Evolutionary conservation across 768 basidiomycete genomes (phyloP).

Genomic region (Ramaria rubella): DNA sequence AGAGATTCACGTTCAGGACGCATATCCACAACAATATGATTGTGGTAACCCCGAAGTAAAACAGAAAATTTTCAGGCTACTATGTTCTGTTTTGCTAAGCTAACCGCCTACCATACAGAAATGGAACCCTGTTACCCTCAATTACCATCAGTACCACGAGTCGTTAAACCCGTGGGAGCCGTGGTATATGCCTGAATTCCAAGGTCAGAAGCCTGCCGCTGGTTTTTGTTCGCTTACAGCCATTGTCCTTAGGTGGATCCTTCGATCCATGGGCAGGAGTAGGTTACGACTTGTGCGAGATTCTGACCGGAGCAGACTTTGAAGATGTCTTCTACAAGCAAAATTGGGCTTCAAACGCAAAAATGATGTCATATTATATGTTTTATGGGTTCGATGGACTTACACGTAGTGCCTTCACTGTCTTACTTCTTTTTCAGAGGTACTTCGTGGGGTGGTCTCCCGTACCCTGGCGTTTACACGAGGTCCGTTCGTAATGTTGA

Average conservation of each 20-base stretch:
- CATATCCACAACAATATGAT: slow-evolving; percentile 75
- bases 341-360: slow-evolving; percentile 76
- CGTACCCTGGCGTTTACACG: slow-evolving; percentile 70
- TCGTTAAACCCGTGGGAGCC: slow-evolving; percentile 44
- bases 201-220: slow-evolving; percentile 7
- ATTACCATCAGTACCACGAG: slow-evolving; percentile 60
- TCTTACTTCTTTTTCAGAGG: slow-evolving; percentile 1
- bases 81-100: background rate
- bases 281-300: slow-evolving; percentile 51
- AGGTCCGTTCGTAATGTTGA: slow-evolving; percentile 19
- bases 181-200: slow-evolving; percentile 59
- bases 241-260: slow-evolving; percentile 69
- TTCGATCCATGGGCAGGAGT: slow-evolving; percentile 70
- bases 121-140: slow-evolving; percentile 60
- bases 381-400: slow-evolving; percentile 51
- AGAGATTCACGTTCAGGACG: slow-evolving; percentile 38
- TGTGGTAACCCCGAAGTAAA: slow-evolving; percentile 60
- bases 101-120: background rate
- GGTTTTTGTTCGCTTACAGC: slow-evolving; percentile 4
- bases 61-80: background rate
- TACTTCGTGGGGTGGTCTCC: slow-evolving; percentile 69
- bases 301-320: slow-evolving; percentile 66
- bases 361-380: slow-evolving; percentile 83
- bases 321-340: slow-evolving; percentile 73
- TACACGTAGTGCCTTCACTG: background rate